Evolutionary conservation across 257 asterid genomes (phyloP).

Genomic region (Echites panduratus): DNA sequence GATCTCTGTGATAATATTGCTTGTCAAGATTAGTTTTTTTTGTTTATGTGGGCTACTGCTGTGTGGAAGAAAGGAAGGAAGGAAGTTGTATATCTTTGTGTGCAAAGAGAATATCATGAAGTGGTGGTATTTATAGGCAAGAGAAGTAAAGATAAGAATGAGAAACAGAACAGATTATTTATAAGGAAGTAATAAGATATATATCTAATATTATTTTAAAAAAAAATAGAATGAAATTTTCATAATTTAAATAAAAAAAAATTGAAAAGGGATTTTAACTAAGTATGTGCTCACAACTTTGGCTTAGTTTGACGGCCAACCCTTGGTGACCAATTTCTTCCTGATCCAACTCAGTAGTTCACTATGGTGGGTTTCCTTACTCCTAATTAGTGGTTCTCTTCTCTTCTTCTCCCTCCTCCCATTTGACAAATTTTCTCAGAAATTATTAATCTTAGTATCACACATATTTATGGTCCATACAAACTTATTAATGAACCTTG

Average conservation of each 20-base stretch:
- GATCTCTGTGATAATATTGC: not conserved
- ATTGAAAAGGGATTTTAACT: not conserved
- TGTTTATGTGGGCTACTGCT: not conserved
- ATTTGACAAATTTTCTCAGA: no score
- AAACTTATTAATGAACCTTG: no score
- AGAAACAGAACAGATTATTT: not conserved
- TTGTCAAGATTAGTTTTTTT: not conserved
- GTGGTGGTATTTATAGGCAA: constrained; percentile 48
- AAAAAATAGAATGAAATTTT: no score
- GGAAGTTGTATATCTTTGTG: constrained; percentile 9
- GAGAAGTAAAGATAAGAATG: constrained; percentile 12
- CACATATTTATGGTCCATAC: no score
- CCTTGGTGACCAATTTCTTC: not conserved
- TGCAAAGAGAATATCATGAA: not conserved
- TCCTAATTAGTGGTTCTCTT: constrained; percentile 1
- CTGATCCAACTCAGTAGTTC: constrained; percentile 1
- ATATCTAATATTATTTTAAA: no score
- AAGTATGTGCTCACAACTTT: constrained; percentile 28
- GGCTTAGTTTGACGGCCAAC: constrained; percentile 5
- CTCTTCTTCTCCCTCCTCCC: not conserved
- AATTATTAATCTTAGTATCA: no score
- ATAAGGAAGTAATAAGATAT: no score
- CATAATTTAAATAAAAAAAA: no score
- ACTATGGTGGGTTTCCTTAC: constrained; percentile 17
- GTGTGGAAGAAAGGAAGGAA: not conserved